Conservation (phyloP, 1,139 yeast species). For the Lodderomyces margitis region DNA sequence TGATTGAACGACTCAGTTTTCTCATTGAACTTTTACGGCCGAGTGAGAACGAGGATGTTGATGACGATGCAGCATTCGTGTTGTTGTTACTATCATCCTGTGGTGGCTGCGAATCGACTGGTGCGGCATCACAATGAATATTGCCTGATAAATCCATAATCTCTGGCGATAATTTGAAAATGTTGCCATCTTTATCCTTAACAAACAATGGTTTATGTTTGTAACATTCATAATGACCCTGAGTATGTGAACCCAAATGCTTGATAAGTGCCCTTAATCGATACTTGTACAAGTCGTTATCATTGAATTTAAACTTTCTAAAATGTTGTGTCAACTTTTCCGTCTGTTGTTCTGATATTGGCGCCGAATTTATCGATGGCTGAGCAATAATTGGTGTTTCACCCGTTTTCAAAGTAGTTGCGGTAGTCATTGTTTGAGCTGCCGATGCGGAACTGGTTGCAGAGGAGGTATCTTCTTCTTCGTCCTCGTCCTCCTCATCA, state of each 20-base stretch:
- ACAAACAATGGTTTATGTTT: constrained; percentile 64
- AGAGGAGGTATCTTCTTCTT: constrained; percentile 15
- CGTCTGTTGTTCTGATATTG: constrained; percentile 41
- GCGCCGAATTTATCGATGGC: constrained; percentile 29
- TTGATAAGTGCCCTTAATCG: constrained; percentile 69
- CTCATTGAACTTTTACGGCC: background rate
- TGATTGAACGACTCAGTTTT: constrained; percentile 7
- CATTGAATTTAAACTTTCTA: constrained; percentile 41
- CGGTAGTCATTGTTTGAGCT: constrained; percentile 14
- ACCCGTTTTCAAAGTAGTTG: constrained; percentile 12
- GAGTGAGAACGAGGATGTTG: background rate
- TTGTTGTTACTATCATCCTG: background rate
- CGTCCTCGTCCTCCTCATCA: constrained; percentile 18
- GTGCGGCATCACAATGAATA: constrained; percentile 10
- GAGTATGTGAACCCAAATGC: constrained; percentile 85
- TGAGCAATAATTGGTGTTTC: background rate
- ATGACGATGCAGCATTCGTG: background rate
- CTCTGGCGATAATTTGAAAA: constrained; percentile 48
- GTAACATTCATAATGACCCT: constrained; percentile 88
- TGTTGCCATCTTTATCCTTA: constrained; percentile 47
- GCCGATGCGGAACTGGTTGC: constrained; percentile 14
- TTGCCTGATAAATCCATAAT: constrained; percentile 28
- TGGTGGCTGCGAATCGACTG: constrained; percentile 3
- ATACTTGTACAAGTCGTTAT: constrained; percentile 51
- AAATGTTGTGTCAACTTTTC: constrained; percentile 39